Conservation (phyloP, 192 early-diverging fungal species). For the Backusella liffmaniae region DNA sequence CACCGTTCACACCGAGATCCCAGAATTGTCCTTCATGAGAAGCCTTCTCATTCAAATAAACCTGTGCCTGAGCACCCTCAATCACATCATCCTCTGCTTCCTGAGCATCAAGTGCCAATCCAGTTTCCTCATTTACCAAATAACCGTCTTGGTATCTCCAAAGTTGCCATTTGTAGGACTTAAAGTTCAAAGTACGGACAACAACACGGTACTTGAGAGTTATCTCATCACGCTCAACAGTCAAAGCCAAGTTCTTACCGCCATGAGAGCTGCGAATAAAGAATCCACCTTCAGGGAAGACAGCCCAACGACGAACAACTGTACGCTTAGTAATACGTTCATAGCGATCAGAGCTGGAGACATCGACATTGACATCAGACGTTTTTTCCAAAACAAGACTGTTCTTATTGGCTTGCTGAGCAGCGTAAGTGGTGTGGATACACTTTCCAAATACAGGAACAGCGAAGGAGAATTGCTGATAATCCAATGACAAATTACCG, state of each 20-base stretch:
- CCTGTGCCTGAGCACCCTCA: constrained; percentile 14
- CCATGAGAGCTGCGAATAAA: constrained; percentile 26
- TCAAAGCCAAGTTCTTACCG: constrained; percentile 20
- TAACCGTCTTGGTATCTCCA: constrained; percentile 29
- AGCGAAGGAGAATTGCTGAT: constrained; percentile 30
- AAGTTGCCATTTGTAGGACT: constrained; percentile 30
- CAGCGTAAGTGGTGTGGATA: neutral
- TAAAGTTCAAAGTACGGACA: constrained; percentile 20
- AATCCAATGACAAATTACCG: neutral
- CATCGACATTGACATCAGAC: neutral
- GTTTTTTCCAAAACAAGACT: constrained; percentile 2
- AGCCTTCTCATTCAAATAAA: constrained; percentile 9
- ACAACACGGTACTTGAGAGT: constrained; percentile 8
- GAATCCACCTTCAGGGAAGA: constrained; percentile 30
- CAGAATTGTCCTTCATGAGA: constrained; percentile 21
- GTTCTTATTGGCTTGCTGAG: constrained; percentile 2
- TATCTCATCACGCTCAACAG: constrained; percentile 16
- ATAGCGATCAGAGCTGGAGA: constrained; percentile 14
- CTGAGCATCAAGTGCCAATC: constrained; percentile 18
- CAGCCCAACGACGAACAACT: constrained; percentile 28
- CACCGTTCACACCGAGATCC: constrained; percentile 24
- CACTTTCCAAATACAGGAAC: constrained; percentile 27
- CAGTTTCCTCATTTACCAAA: constrained; percentile 25
- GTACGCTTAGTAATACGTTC: constrained; percentile 18
- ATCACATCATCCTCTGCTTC: neutral